Base-by-base conservation (phyloP, 331 rosid genomes). In the Dryas integrifolia region DNA sequence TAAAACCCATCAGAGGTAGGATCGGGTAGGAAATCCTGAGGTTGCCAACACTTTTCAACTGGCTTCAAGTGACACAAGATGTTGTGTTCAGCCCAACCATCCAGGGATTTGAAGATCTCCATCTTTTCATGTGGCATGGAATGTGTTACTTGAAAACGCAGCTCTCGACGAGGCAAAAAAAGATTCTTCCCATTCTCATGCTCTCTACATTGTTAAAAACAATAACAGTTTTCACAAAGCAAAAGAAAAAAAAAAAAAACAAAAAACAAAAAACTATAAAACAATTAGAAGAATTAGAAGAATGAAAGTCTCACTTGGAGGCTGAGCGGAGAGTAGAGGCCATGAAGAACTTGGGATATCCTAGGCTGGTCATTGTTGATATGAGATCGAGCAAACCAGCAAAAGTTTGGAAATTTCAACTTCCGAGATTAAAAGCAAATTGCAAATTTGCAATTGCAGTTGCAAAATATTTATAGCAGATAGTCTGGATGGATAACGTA, bases 291-390 rank as follows among this genome's bases (percentile, higher is more conserved):
- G 21, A 26, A 26, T 26, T 26, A 26, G 30, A 26, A 26, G 35
- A 30, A 30, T 30, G 35, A 30, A 30, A 30, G 35, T 30, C 65
- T 15, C 49, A 79, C 86, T 58, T 84, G 81, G 92, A 58, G 77
- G 82, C 89, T 55, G 97, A 82, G 47, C 85, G 82, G 52, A 91
- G 96, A 18, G 92, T 85, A 82, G 97, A 91, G 14, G 97, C 96
- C 97, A 91, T 87, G 71, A 77, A 39, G 88, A 87, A 87, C 78
- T 79, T 81, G 58, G 92, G 89, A 83, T 96, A 88, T 91, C 92
- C 87, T 89, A 82, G 80, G 24, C 80, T 81, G 6, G 96, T 80
- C 82, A 84, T 85, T 57, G 2, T 30, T 30, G 81, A 88, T 0
- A 89, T 91, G 41, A 82, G 83, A 21, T 21, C 24, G 24, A 13